Conservation (phyloP, 768 basidiomycete genomes). For the Tylopilus sp. region DNA sequence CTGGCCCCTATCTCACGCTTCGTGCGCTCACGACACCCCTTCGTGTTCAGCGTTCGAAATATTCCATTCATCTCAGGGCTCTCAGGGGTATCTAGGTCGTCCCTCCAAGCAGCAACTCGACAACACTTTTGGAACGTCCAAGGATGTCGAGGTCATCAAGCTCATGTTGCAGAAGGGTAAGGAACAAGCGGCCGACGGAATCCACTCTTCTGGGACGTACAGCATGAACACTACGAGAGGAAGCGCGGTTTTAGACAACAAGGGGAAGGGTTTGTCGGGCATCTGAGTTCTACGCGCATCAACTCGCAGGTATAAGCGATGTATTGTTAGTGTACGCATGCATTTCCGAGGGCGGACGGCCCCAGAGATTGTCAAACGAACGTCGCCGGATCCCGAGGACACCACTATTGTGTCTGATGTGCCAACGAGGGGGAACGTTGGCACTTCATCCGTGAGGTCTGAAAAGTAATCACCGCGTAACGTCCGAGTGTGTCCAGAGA, state of each 20-base stretch:
- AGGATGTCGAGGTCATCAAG: constrained; percentile 60
- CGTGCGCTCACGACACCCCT: neutral
- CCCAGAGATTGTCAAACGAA: neutral
- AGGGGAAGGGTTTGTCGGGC: constrained; percentile 37
- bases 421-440: too few species aligned
- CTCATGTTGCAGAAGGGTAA: constrained; percentile 62
- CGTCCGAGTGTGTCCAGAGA: too few species aligned
- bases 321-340: constrained; percentile 17
- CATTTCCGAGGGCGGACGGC: neutral
- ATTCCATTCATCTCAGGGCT: constrained; percentile 68
- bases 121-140: constrained; percentile 60
- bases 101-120: constrained; percentile 86
- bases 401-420: neutral
- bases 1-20: neutral
- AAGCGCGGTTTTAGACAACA: constrained; percentile 38
- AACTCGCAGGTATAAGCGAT: neutral
- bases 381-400: neutral
- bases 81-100: constrained; percentile 70
- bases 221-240: constrained; percentile 28
- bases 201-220: constrained; percentile 26
- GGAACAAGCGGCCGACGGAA: constrained; percentile 50
- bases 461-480: too few species aligned
- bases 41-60: constrained; percentile 60
- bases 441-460: too few species aligned
- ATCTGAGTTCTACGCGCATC: constrained; percentile 22